Percentiles rank a stretch among this genome's conserved stretches.
These are phyloP conservation scores for Penicillium samsonianum DNA, from an alignment of 495 filamentous ascomycete genomes.

Conservation along the genomic window DNA sequence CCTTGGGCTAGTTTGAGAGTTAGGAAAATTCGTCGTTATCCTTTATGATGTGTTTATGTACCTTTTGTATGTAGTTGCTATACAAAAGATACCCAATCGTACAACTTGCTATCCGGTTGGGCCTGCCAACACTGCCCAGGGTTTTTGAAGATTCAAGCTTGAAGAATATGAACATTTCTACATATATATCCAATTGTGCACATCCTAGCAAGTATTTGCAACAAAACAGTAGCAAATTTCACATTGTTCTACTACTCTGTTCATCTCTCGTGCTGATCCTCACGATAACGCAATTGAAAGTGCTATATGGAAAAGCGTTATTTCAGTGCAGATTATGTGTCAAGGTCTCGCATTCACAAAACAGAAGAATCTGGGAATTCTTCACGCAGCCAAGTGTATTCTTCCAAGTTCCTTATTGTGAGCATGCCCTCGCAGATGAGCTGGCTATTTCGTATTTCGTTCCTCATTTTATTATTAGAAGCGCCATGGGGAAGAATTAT, in stretches of 20 bases:
- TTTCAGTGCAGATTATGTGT: background rate
- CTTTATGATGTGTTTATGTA: too few relatives aligned
- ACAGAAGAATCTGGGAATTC: background rate
- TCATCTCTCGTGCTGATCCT: slow-evolving; percentile 18
- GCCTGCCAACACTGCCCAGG: background rate
- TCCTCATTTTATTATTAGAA: slow-evolving; percentile 7
- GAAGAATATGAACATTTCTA: background rate
- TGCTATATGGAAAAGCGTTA: background rate
- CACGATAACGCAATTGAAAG: slow-evolving; percentile 26
- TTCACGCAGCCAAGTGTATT: background rate
- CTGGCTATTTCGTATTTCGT: slow-evolving; percentile 17
- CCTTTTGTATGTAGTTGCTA: background rate
- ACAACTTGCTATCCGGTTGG: background rate
- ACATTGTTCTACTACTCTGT: background rate
- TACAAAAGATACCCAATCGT: background rate
- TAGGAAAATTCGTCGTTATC: background rate
- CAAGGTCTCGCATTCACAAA: background rate
- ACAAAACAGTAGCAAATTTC: background rate
- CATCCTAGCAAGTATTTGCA: background rate
- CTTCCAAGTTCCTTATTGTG: background rate
- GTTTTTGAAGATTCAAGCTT: background rate
- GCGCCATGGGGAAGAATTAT: background rate
- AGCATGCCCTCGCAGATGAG: background rate
- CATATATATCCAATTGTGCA: background rate
- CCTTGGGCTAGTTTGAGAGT: background rate